phyloP scores from a whole-genome alignment of 768 basidiomycete genomes.

The Serendipita indica region DNA sequence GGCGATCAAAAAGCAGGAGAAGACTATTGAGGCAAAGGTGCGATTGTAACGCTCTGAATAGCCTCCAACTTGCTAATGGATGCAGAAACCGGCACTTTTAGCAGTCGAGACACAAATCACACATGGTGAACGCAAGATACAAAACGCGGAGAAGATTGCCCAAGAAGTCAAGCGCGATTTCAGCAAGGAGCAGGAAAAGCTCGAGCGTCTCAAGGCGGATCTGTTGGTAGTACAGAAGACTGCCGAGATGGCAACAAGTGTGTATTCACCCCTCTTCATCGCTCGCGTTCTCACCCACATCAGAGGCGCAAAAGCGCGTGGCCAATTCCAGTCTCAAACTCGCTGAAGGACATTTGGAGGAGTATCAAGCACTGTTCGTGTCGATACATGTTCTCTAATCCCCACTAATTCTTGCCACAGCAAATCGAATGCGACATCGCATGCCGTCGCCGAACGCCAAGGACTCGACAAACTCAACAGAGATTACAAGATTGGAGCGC shows the following conservation, averaged over 20 bases:
- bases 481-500: constrained; percentile 61
- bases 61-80: not conserved
- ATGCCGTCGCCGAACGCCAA: constrained; percentile 80
- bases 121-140: constrained; percentile 65
- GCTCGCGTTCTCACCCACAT: not conserved
- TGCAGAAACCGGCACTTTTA: constrained; percentile 74
- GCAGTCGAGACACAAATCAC: constrained; percentile 75
- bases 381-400: not conserved
- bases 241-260: constrained; percentile 70
- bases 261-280: constrained; percentile 15
- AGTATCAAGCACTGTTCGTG: constrained; percentile 69
- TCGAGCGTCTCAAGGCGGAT: constrained; percentile 47
- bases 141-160: constrained; percentile 47
- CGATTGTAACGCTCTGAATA: not conserved
- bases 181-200: constrained; percentile 34
- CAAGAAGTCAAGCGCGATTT: constrained; percentile 52
- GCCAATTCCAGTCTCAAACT: constrained; percentile 65
- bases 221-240: constrained; percentile 47
- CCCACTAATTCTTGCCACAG: constrained; percentile 26
- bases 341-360: constrained; percentile 68
- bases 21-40: constrained; percentile 71
- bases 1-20: constrained; percentile 81
- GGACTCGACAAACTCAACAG: constrained; percentile 63
- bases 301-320: constrained; percentile 61
- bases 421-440: constrained; percentile 61